Evolutionary conservation across 2,329 filamentous ascomycete species (phyloP), one percentile per base, ranked within the genome.

Genomic region (Helotiales sp.): DNA sequence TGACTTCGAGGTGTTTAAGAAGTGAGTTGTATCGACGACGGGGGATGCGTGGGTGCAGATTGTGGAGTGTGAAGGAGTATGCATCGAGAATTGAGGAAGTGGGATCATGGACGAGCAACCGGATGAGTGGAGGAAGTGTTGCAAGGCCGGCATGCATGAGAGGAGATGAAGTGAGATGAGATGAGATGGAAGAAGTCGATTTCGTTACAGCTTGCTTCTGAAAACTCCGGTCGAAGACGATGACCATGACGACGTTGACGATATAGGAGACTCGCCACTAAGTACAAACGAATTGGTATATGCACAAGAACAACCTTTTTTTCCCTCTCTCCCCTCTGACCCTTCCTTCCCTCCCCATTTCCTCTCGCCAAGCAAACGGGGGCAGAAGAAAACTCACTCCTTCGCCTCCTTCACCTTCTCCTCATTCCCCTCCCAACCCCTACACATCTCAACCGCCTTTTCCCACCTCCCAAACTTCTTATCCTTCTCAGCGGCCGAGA

Each of bases 401-500:
- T 45, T 20, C 40, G n/a, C 30, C 17, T 13, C 30, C n/a, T 50
- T 22, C 49, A 6, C 49, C 5, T 17, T 26, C 26, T 30, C 15
- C 54, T 37, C 54, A 37, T 57, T 34, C 20, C 54, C 54, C 32
- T 57, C 76, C 91, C 92, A 94, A 32, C 92, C 92, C 75, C 84
- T 87, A 74, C 88, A 91, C 91, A 93, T 94, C 77, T 91, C 82
- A 43, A 95, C 92, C 1, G 92, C 92, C 79, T 91, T 89, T 73
- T 88, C 85, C 92, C 92, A 94, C 72, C 86, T 86, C 72, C 83
- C 84, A 75, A 92, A 93, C 81, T 91, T 87, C 76, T 83, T 84
- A 30, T 78, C 78, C 68, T 89, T 87, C 73, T 87, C 84, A 68
- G 86, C 82, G 69, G 83, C 79, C 17, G 82, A 80, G 69, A 93